phyloP scores from a whole-genome alignment of 306 rosid species.

The Psophocarpus tetragonolobus region DNA sequence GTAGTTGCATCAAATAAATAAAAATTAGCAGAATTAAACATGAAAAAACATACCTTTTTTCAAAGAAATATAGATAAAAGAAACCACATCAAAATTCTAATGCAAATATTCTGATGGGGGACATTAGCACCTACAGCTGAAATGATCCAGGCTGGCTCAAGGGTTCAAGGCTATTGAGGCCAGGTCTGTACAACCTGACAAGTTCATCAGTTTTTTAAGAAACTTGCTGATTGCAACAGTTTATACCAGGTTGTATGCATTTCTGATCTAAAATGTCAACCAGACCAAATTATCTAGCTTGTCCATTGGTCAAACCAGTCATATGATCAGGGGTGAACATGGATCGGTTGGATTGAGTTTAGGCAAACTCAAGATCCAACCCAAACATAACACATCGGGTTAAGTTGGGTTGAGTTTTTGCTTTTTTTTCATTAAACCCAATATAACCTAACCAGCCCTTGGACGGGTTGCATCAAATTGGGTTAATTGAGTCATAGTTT shows the following conservation, averaged over 20 bases:
- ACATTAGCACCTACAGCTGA: background rate
- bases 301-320: background rate
- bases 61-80: conserved; percentile 26
- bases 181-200: background rate
- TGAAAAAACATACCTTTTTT: conserved; percentile 14
- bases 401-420: too few species aligned
- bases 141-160: background rate
- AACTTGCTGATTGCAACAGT: background rate
- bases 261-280: background rate
- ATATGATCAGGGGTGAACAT: too few species aligned
- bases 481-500: too few species aligned
- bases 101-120: conserved; percentile 19
- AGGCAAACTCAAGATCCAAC: too few species aligned
- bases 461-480: too few species aligned
- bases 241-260: background rate
- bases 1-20: conserved; percentile 24
- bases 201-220: background rate
- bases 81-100: conserved; percentile 21
- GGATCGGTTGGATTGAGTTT: too few species aligned
- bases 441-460: too few species aligned
- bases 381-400: too few species aligned
- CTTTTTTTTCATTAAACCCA: too few species aligned
- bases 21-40: conserved; percentile 11
- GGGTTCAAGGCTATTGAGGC: conserved; percentile 7
- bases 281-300: background rate